Evolutionary conservation across 2,329 filamentous ascomycete species (phyloP), one percentile per base, ranked within the genome.

Genomic region (Amesomyces nigricolor): DNA sequence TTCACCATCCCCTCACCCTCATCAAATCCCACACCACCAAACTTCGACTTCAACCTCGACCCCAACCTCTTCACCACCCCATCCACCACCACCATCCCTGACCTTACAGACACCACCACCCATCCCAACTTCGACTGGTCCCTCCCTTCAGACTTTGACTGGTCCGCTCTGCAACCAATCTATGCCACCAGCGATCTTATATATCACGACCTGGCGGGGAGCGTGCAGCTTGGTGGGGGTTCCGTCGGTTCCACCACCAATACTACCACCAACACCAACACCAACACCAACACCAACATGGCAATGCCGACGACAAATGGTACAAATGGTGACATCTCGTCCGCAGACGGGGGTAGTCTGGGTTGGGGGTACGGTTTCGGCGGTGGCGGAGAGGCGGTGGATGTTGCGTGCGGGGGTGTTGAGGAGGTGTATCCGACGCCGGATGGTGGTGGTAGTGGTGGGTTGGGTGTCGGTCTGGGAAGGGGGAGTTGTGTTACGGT

Each of bases 101-200:
- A 26, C 22, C 22, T 26, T 26, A 6, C 22, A 26, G 22, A 26
- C 22, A 26, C 22, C 2, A 26, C 2, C 22, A 26, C 6, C 22
- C 22, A 26, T 26, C 22, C 22, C 40, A 16, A 17, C 40, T 45
- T 67, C 38, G 70, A 73, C 47, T 77, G 74, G 72, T 65, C 67
- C 14, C 61, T 75, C 42, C 75, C 77, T 2, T 68, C 70, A 6
- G 68, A 72, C 53, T 78, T 80, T 57, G 75, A 78, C 61, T 76
- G 82, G 62, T 69, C 75, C 19, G 69, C 71, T 10, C 73, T 85
- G 56, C 74, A 78, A 59, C 78, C 80, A 14, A 73, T 83, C 56
- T 82, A 80, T 53, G 77, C 81, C 0, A 80, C 78, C 56, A 75
- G 77, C 17, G 81, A 84, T 60, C 68, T 85, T 5, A 68, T 81